Base-by-base conservation (phyloP, 148 eudicot genomes). In the Talinum fruticosum region DNA sequence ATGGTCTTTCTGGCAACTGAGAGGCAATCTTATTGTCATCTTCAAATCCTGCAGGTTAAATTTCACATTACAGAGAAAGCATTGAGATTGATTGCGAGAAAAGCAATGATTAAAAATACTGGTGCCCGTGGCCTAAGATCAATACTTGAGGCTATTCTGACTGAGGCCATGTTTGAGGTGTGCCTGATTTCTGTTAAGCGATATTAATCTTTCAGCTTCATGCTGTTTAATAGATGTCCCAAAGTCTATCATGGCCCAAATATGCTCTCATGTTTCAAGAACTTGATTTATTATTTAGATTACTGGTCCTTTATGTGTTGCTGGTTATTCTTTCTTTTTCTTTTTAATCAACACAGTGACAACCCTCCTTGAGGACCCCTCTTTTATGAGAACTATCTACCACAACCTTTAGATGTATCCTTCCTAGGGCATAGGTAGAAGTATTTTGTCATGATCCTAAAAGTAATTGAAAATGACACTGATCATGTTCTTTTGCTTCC, bases 41-140 rank as follows among this genome's bases (percentile, higher is more conserved):
- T 37, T 78, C 74, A 10, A 80, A 71, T 72, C 73, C 47, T 64
- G 51, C 88, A 96, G 99, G 98, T 89, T 66, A 93, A 87, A 85
- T 84, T 96, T 76, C 97, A 96, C 85, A 89, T 87, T 51, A 91
- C 93, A 8, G 94, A 90, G 33, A 80, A 80, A 85, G 94, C 97
- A 38, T 84, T 96, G 86, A 91, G 91, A 87, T 75, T 85, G 75
- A 93, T 96, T 70, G 94, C 99, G 13, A 83, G 77, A 72, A 96
- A 89, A 85, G 96, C 97, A 70, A 89, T 92, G 80, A 79, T 86
- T 26, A 92, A 95, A 77, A 91, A 93, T 69, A 96, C 97, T 0
- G 99, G 99, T 24, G 99, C 99, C 29, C 92, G 98, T 18, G 99
- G 99, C 61, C 87, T 96, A 80, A 84, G 99, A 81, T 85, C 99